phyloP scores from a whole-genome alignment of 345 rosid genomes.

The Boechera stricta region DNA sequence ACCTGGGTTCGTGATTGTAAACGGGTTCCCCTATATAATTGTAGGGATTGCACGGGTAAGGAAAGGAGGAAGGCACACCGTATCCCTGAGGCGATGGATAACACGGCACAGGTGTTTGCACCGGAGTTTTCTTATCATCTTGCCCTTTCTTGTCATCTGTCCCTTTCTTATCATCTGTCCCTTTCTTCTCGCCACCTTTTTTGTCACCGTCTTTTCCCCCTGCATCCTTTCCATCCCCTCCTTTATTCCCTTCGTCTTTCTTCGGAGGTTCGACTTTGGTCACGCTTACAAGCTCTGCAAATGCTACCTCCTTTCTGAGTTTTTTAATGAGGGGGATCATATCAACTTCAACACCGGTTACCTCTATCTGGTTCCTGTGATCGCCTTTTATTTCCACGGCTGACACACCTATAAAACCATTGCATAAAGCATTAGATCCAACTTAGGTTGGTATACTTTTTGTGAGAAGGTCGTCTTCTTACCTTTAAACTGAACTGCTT shows the following conservation, averaged over 20 bases:
- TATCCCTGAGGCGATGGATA: constrained; percentile 36
- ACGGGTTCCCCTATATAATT: constrained; percentile 36
- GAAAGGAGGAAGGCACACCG: constrained; percentile 42
- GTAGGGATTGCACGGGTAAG: constrained; percentile 32
- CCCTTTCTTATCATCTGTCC: background rate
- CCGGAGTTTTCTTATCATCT: constrained; percentile 15
- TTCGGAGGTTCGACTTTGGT: constrained; percentile 45
- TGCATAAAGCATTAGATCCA: constrained; percentile 6
- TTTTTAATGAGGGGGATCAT: constrained; percentile 36
- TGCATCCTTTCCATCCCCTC: background rate
- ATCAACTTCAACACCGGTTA: constrained; percentile 55
- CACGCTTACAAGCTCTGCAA: constrained; percentile 52
- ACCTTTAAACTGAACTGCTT: constrained; percentile 42
- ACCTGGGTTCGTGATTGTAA: constrained; percentile 37
- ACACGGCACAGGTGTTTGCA: constrained; percentile 6
- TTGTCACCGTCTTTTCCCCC: constrained; percentile 13
- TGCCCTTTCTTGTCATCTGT: background rate
- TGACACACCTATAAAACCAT: constrained; percentile 50
- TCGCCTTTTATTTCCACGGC: constrained; percentile 52
- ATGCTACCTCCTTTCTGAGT: constrained; percentile 51
- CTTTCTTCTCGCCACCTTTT: constrained; percentile 14
- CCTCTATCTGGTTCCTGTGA: constrained; percentile 58
- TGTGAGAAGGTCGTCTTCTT: constrained; percentile 8
- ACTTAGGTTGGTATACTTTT: background rate
- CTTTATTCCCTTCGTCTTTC: constrained; percentile 32